Evolutionary conservation across 2,329 filamentous ascomycete species (phyloP).

Genomic region (Pseudogymnoascus pannorum): DNA sequence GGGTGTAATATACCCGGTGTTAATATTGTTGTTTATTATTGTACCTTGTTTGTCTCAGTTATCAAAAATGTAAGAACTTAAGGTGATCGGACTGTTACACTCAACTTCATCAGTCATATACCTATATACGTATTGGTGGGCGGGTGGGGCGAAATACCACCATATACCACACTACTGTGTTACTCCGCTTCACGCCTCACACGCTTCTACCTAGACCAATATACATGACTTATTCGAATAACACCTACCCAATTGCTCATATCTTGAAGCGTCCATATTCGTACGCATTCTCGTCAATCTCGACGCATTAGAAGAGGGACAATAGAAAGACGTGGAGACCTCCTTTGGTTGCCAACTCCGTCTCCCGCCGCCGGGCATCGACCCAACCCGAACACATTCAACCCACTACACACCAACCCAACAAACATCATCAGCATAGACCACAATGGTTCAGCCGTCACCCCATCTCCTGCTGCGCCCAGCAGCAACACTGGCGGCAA

Average conservation of each 20-base stretch:
- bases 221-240: not conserved
- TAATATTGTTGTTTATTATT: not conserved
- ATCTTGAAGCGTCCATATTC: not conserved
- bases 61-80: not conserved
- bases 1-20: not conserved
- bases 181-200: not conserved
- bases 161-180: not conserved
- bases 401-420: not conserved
- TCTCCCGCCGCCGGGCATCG: not conserved
- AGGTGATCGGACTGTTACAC: slow-evolving; percentile 2
- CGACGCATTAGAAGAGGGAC: not conserved
- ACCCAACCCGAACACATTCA: not conserved
- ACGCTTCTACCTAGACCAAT: not conserved
- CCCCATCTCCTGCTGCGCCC: slow-evolving; percentile 39
- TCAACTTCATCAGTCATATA: not conserved
- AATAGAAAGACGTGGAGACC: not conserved
- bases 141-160: not conserved
- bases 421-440: not conserved
- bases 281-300: not conserved
- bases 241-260: not conserved
- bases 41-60: not conserved
- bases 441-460: slow-evolving; percentile 43
- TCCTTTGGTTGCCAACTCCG: not conserved
- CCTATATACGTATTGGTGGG: not conserved
- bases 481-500: slow-evolving; percentile 39